Evolutionary conservation across 495 filamentous ascomycete species (phyloP).

Genomic region (Tuber aestivum): DNA sequence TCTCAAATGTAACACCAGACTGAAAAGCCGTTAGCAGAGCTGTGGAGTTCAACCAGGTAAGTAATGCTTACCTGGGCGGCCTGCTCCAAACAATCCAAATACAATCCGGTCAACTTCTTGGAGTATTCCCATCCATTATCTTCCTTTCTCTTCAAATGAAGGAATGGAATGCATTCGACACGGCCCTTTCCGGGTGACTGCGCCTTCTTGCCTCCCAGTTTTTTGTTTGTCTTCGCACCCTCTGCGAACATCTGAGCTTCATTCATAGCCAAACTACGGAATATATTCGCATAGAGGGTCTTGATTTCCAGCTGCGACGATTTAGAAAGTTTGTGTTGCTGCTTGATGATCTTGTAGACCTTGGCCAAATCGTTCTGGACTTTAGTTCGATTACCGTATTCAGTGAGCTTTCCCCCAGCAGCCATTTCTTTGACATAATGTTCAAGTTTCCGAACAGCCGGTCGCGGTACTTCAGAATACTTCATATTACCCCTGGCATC

Average conservation of each 20-base stretch:
- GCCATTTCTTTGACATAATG: conserved; percentile 99
- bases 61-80: conserved; percentile 56
- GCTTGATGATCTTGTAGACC: conserved; percentile 94
- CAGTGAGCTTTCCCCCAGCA: conserved; percentile 92
- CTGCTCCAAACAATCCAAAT: conserved; percentile 83
- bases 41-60: background rate
- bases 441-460: conserved; percentile 91
- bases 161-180: conserved; percentile 93
- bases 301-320: conserved; percentile 93
- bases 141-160: conserved; percentile 92
- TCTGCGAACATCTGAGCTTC: conserved; percentile 87
- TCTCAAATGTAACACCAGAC: conserved; percentile 80
- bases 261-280: conserved; percentile 90
- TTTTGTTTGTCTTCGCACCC: conserved; percentile 66
- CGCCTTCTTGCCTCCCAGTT: conserved; percentile 18
- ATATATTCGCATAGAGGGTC: conserved; percentile 82
- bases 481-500: conserved; percentile 83
- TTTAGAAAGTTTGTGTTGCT: conserved; percentile 94
- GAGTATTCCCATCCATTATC: conserved; percentile 97
- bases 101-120: conserved; percentile 90
- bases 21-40: conserved; percentile 22
- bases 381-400: conserved; percentile 96
- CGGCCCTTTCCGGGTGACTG: conserved; percentile 27
- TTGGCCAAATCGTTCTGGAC: conserved; percentile 90
- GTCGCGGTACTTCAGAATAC: conserved; percentile 80